Evolutionary conservation across 2,329 filamentous ascomycete species (phyloP).

Genomic region (Cladosporium sphaerospermum): DNA sequence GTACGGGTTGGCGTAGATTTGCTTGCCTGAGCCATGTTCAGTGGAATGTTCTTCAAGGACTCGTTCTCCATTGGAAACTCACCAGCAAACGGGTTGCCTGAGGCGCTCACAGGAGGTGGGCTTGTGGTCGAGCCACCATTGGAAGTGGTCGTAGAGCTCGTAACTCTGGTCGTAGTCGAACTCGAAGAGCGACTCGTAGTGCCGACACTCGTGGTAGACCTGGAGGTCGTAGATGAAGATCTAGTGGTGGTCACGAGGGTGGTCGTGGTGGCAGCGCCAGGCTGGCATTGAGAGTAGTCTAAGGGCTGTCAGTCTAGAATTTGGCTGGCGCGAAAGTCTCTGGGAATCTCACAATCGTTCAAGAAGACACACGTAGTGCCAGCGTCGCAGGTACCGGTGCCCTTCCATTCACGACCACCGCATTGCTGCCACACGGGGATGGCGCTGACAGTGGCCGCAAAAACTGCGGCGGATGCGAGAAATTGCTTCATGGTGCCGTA

Average conservation of each 20-base stretch:
- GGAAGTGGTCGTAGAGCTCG: constrained; percentile 9
- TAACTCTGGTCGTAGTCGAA: background rate
- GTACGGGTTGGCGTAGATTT: constrained; percentile 48
- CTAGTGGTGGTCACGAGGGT: constrained; percentile 16
- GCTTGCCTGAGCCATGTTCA: constrained; percentile 30
- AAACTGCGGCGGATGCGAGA: constrained; percentile 9
- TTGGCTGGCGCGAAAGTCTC: background rate
- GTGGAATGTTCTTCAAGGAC: no score
- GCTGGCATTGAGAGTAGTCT: constrained; percentile 23
- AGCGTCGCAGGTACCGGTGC: constrained; percentile 17
- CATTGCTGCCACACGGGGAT: constrained; percentile 16
- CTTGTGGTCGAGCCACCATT: background rate
- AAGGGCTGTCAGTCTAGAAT: constrained; percentile 10
- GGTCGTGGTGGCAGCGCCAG: constrained; percentile 20
- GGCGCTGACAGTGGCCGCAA: constrained; percentile 14
- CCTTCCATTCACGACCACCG: constrained; percentile 15
- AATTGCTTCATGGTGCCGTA: constrained; percentile 8
- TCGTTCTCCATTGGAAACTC: no score
- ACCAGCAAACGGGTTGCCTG: constrained; percentile 46
- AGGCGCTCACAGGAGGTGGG: constrained; percentile 25
- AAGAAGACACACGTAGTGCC: constrained; percentile 15
- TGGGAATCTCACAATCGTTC: constrained; percentile 17
- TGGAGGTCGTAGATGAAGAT: constrained; percentile 7
- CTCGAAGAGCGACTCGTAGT: background rate
- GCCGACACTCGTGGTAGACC: constrained; percentile 5